These are phyloP conservation scores for Phyllosticta citribraziliensis DNA, from an alignment of 2,329 filamentous ascomycete genomes.

Conservation along the genomic window DNA sequence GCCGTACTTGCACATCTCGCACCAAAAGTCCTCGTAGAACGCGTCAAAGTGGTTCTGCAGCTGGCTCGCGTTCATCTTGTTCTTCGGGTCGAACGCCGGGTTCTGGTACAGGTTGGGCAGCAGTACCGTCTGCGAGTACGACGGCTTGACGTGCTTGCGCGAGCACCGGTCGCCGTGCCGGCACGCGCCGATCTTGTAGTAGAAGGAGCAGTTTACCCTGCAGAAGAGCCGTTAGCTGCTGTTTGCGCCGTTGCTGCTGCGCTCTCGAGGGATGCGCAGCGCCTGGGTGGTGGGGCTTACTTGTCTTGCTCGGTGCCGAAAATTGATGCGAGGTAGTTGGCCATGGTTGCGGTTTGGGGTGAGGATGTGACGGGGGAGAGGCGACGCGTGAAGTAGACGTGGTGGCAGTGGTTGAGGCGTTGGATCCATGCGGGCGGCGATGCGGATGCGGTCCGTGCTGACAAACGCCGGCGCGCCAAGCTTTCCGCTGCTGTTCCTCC, in stretches of 20 bases:
- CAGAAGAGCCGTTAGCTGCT: conserved; percentile 11
- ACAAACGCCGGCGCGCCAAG: conserved; percentile 8
- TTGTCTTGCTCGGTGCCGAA: conserved; percentile 99
- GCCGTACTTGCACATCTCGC: conserved; percentile 98
- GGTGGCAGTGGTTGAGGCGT: conserved; percentile 1
- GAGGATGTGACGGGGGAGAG: background rate
- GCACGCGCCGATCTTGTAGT: conserved; percentile 99
- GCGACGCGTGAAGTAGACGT: background rate
- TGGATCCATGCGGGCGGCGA: conserved; percentile 1
- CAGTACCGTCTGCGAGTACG: conserved; percentile 93
- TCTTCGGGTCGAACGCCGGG: conserved; percentile 91
- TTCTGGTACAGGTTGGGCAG: conserved; percentile 99
- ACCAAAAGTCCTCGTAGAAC: conserved; percentile 99
- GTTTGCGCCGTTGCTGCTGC: background rate
- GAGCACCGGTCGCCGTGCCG: conserved; percentile 97
- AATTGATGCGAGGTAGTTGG: conserved; percentile 97
- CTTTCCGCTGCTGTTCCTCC: background rate
- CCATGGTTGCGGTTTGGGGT: conserved; percentile 49
- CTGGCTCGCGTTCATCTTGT: conserved; percentile 91
- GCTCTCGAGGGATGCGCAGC: background rate
- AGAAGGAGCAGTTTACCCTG: conserved; percentile 93
- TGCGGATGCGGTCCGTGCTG: conserved; percentile 5
- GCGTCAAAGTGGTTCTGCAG: conserved; percentile 99
- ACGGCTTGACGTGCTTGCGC: conserved; percentile 97
- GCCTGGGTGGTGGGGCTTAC: conserved; percentile 11